Base-by-base conservation (phyloP, 1,284 basidiomycete species). In the Microbotryum violaceum region DNA sequence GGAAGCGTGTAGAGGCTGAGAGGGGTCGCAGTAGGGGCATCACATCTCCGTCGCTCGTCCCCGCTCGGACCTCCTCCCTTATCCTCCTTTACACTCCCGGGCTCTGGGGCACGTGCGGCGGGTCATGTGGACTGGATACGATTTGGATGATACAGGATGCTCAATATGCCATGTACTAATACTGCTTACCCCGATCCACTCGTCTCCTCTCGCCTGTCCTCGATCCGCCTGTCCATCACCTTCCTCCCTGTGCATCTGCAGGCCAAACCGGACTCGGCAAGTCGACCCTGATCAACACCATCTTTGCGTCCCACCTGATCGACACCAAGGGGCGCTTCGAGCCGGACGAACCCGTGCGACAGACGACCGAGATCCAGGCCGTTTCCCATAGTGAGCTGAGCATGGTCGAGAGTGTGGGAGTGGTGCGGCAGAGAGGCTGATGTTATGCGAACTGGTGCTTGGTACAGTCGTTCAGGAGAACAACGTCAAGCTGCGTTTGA, bases 241-340 rank as follows among this genome's bases (percentile, higher is more conserved):
- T 31, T 9, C 31, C 8, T 9, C 31, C 31, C 31, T 27, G 27
- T 27, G 6, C 6, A 27, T 27, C 64, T 65, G 62, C 74, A 89
- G 93, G 94, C 60, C 94, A 94, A 80, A 97, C 93, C 54, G 96
- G 94, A 69, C 82, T 98, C 51, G 96, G 94, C 76, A 98, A 98
- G 82, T 96, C 91, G 69, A 97, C 96, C 48, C 82, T 98, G 74
- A 91, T 98, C 77, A 97, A 97, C 83, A 97, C 94, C 56, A 91
- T 98, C 77, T 98, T 98, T 75, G 92, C 94, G 63, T 92, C 90
- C 60, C 93, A 97, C 78, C 83, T 98, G 74, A 88, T 98, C 74
- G 93, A 97, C 79, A 91, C 91, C 57, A 97, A 97, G 81, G 94
- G 96, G 42, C 87, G 96, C 27, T 79, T 92, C 70, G 84, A 88